Evolutionary conservation across 2,329 filamentous ascomycete genomes (phyloP).

Genomic region (Thermomyces lanuginosus): DNA sequence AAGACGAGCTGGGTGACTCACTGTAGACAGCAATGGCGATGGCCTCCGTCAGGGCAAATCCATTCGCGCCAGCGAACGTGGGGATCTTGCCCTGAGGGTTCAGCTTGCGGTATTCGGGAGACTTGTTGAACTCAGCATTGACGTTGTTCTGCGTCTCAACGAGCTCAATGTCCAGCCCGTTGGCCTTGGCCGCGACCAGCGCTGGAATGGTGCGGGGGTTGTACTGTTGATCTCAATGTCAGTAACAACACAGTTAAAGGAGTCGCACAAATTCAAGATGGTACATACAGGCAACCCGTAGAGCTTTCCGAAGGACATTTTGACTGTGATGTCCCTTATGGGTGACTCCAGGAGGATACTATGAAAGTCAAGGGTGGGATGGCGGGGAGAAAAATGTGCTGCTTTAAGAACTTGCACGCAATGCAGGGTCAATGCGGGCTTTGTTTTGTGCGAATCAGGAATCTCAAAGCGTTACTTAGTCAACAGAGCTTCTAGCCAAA

Average conservation of each 20-base stretch:
- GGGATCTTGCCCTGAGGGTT: slow-evolving; percentile 85
- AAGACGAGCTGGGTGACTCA: slow-evolving; percentile 40
- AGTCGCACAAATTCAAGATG: background rate
- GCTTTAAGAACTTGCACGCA: slow-evolving; percentile 4
- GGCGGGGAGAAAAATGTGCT: slow-evolving; percentile 5
- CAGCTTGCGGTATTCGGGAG: slow-evolving; percentile 64
- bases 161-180: slow-evolving; percentile 79
- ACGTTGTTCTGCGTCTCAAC: slow-evolving; percentile 41
- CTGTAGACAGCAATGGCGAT: slow-evolving; percentile 96
- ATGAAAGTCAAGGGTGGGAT: slow-evolving; percentile 9
- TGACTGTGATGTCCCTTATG: too few species aligned
- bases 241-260: slow-evolving; percentile 1
- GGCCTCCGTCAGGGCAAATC: slow-evolving; percentile 72
- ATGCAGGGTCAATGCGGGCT: too few species aligned
- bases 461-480: too few species aligned
- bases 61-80: slow-evolving; percentile 81
- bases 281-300: slow-evolving; percentile 64
- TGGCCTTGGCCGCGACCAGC: slow-evolving; percentile 91
- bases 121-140: slow-evolving; percentile 46
- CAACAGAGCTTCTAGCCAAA: too few species aligned
- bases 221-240: slow-evolving; percentile 37
- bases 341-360: slow-evolving; percentile 6
- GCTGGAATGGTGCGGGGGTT: slow-evolving; percentile 83
- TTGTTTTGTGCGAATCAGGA: slow-evolving; percentile 14
- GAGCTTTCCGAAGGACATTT: slow-evolving; percentile 95